Evolutionary conservation across 2,329 filamentous ascomycete species (phyloP).

Genomic region (Fusarium compactum): DNA sequence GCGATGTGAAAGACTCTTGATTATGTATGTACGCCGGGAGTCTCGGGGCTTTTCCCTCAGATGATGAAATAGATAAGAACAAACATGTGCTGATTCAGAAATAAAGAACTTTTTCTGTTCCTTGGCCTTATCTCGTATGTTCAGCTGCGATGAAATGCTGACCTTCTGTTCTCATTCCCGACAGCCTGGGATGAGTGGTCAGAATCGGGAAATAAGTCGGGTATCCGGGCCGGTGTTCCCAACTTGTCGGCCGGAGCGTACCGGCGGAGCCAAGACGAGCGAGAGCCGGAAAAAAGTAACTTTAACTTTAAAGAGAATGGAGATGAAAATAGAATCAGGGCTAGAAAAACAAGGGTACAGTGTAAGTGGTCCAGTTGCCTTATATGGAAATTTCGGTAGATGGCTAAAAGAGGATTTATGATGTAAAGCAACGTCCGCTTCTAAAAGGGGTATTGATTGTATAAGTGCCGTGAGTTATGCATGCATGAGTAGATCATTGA

Average conservation of each 20-base stretch:
- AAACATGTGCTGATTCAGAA: neutral
- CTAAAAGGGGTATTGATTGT: constrained; percentile 5
- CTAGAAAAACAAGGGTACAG: constrained; percentile 1
- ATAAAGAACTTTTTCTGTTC: neutral
- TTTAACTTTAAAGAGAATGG: neutral
- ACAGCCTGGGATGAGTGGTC: constrained; percentile 24
- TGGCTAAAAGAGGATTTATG: constrained; percentile 10
- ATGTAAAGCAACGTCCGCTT: neutral
- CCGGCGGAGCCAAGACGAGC: constrained; percentile 28
- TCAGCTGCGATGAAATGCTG: constrained; percentile 5
- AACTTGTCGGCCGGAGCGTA: constrained; percentile 22
- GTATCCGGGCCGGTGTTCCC: constrained; percentile 40
- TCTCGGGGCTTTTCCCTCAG: neutral
- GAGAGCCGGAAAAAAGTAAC: constrained; percentile 28
- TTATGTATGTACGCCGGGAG: neutral
- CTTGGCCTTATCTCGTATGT: constrained; percentile 7
- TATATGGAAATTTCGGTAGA: constrained; percentile 22
- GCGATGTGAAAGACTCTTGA: constrained; percentile 18
- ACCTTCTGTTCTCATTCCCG: constrained; percentile 7
- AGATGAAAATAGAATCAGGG: neutral
- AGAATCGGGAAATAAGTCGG: constrained; percentile 31
- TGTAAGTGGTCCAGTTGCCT: constrained; percentile 9
- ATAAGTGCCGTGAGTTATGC: constrained; percentile 17
- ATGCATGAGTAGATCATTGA: constrained; percentile 16
- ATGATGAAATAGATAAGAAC: neutral